phyloP scores from a whole-genome alignment of 2,329 filamentous ascomycete genomes.

The Pseudocercospora ulei region DNA sequence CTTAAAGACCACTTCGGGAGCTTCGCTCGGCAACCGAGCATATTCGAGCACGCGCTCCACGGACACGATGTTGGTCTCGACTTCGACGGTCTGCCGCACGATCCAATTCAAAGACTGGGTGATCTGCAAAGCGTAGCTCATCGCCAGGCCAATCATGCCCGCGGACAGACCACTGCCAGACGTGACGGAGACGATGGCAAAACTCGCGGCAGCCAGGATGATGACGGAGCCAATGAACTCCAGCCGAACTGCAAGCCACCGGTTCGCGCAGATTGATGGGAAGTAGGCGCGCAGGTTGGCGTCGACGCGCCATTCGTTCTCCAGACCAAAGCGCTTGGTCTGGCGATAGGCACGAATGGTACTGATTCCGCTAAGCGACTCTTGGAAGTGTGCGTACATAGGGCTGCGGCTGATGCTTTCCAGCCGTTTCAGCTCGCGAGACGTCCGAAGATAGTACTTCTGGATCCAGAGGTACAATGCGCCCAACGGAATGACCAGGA shows the following conservation, averaged over 20 bases:
- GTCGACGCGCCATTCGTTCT: constrained; percentile 97
- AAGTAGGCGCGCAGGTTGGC: constrained; percentile 90
- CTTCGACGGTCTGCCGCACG: constrained; percentile 93
- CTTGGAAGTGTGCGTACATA: constrained; percentile 97
- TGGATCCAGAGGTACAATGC: constrained; percentile 86
- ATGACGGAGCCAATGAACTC: constrained; percentile 94
- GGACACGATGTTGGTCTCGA: constrained; percentile 99
- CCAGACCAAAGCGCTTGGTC: constrained; percentile 72
- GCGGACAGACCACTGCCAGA: constrained; percentile 54
- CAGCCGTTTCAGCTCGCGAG: constrained; percentile 87
- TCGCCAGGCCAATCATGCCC: constrained; percentile 79
- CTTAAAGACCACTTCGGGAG: constrained; percentile 83
- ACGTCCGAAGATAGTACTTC: constrained; percentile 91
- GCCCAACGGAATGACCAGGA: constrained; percentile 69
- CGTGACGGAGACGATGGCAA: constrained; percentile 71
- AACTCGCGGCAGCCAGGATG: constrained; percentile 74
- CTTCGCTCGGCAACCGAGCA: constrained; percentile 79
- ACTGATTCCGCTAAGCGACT: constrained; percentile 83
- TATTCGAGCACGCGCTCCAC: constrained; percentile 97
- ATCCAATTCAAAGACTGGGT: constrained; percentile 98
- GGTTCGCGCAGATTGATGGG: constrained; percentile 78
- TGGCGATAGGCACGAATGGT: constrained; percentile 94
- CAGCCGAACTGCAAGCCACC: constrained; percentile 89
- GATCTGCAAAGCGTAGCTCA: constrained; percentile 96
- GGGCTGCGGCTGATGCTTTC: constrained; percentile 93